A percentile compares a stretch with the other conserved stretches of the same genome.
Evolutionary conservation across 257 asterid species (phyloP).

Genomic region (Solanum piurae): DNA sequence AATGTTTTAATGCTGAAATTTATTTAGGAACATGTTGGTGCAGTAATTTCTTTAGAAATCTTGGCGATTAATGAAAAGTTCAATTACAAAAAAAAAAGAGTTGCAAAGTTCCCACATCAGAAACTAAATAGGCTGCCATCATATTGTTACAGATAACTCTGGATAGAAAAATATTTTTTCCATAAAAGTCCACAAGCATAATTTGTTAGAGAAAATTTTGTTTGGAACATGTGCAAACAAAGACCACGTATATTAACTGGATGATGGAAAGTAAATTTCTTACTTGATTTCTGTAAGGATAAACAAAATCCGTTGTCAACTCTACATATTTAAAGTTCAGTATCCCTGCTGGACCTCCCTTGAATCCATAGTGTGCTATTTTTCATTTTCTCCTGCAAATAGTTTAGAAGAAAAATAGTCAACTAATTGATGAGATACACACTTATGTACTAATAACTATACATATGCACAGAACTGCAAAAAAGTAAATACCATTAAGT

Average conservation of each 20-base stretch:
- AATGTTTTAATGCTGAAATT: too few species aligned
- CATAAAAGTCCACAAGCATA: neutral
- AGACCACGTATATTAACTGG: neutral
- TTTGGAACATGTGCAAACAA: neutral
- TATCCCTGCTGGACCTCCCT: constrained; percentile 98
- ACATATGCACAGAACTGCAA: neutral
- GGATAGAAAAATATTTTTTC: neutral
- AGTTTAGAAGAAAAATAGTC: constrained; percentile 30
- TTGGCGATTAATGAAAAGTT: neutral
- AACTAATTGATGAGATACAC: neutral
- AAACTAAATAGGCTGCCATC: neutral
- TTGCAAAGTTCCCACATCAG: neutral
- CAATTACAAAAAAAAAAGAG: neutral
- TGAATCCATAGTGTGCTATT: constrained; percentile 89
- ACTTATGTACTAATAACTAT: neutral
- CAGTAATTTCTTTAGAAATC: neutral
- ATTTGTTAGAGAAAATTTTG: neutral
- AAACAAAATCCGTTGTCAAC: constrained; percentile 70
- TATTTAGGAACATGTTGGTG: too few species aligned
- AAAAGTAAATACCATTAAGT: neutral
- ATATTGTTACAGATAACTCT: neutral
- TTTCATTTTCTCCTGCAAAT: constrained; percentile 75
- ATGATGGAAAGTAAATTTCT: neutral
- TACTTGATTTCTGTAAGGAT: constrained; percentile 96
- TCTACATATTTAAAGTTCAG: constrained; percentile 79